A percentile compares a stretch with the other conserved stretches of the same genome.
phyloP scores from a whole-genome alignment of 305 asterid species.

The Withania somnifera region DNA sequence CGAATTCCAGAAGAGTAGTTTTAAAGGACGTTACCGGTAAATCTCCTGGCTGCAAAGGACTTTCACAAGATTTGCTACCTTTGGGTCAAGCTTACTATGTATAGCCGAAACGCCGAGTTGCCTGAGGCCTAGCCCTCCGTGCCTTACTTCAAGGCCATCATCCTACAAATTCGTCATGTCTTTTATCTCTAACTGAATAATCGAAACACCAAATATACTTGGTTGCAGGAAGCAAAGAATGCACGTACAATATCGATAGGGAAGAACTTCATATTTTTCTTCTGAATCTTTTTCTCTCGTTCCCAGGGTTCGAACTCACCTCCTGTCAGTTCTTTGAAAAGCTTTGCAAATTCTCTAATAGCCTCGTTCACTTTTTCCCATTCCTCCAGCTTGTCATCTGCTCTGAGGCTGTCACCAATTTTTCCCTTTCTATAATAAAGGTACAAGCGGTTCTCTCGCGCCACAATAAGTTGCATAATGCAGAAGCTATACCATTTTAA shows the following conservation, averaged over 20 bases:
- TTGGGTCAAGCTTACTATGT: constrained; percentile 68
- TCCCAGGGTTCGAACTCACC: constrained; percentile 66
- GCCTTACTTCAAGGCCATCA: constrained; percentile 81
- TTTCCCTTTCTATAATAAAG: constrained; percentile 64
- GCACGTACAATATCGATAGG: constrained; percentile 62
- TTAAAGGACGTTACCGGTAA: constrained; percentile 35
- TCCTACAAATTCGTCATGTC: constrained; percentile 24
- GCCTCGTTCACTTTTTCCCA: constrained; percentile 37
- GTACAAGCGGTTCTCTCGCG: constrained; percentile 44
- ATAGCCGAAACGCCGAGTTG: constrained; percentile 62
- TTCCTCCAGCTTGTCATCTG: constrained; percentile 52
- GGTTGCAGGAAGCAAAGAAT: not conserved
- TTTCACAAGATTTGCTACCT: constrained; percentile 72
- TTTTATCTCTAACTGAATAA: not conserved
- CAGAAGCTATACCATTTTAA: constrained; percentile 29
- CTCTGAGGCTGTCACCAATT: constrained; percentile 30
- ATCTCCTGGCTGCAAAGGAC: constrained; percentile 72
- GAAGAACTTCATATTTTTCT: constrained; percentile 36
- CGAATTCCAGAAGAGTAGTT: no score
- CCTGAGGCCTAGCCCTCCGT: constrained; percentile 64
- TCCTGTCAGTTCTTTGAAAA: constrained; percentile 49
- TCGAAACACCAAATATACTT: not conserved
- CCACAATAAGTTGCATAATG: constrained; percentile 48
- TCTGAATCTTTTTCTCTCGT: constrained; percentile 49
- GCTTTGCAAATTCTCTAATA: constrained; percentile 36